Percentiles rank a stretch among this genome's conserved stretches.
phyloP scores from a whole-genome alignment of 371 early-diverging fungal species.

The Dinochytrium kinnereticum region DNA sequence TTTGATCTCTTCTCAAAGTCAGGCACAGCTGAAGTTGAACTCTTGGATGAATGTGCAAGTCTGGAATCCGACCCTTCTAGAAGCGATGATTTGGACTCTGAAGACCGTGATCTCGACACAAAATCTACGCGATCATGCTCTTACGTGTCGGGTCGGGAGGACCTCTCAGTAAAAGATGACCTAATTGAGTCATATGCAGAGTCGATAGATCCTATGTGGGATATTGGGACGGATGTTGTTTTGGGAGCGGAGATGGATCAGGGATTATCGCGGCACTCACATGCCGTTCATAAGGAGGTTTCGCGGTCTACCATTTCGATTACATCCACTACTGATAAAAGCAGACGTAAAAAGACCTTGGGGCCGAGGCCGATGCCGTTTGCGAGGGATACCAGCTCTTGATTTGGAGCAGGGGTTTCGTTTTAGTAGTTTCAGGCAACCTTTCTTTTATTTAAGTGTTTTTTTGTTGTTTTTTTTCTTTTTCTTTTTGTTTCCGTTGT shows the following conservation, averaged over 20 bases:
- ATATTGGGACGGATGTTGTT: too few relatives aligned
- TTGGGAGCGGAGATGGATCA: not conserved
- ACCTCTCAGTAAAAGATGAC: not conserved
- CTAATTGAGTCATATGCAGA: not conserved
- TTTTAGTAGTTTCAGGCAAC: not conserved
- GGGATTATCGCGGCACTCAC: too few relatives aligned
- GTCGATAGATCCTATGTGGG: not conserved
- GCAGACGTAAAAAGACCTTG: not conserved
- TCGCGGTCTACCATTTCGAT: too few relatives aligned
- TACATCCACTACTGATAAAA: not conserved
- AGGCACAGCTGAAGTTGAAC: not conserved
- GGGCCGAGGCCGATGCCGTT: conserved; percentile 6
- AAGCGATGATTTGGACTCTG: not conserved
- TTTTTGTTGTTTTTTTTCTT: not conserved
- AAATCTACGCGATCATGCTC: too few relatives aligned
- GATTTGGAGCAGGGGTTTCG: not conserved
- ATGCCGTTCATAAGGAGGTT: too few relatives aligned
- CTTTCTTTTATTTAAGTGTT: not conserved
- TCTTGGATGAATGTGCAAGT: conserved; percentile 12
- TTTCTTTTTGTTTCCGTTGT: not conserved
- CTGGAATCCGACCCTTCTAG: not conserved
- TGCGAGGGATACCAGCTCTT: too few relatives aligned
- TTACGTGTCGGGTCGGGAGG: not conserved
- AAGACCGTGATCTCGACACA: conserved; percentile 1
- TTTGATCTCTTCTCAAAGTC: not conserved